phyloP scores from a whole-genome alignment of 1,284 basidiomycete species.

The Tremellales sp. region DNA sequence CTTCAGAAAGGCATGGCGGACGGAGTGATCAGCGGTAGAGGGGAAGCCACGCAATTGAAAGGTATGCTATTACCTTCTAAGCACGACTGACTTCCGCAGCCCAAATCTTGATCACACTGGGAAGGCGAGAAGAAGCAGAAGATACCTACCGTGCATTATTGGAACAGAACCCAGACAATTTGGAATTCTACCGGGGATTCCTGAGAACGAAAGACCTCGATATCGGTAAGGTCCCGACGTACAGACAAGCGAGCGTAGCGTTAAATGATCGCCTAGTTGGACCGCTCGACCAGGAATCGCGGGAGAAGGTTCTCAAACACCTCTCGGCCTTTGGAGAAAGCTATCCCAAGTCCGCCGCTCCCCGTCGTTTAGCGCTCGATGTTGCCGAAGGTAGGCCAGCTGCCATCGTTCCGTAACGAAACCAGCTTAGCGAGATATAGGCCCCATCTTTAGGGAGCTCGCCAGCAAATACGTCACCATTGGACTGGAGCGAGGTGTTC shows the following conservation, averaged over 20 bases:
- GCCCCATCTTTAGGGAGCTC: constrained; percentile 63
- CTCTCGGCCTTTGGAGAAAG: constrained; percentile 61
- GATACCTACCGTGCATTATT: constrained; percentile 75
- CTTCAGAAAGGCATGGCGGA: constrained; percentile 66
- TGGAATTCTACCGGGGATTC: constrained; percentile 74
- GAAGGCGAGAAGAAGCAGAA: constrained; percentile 63
- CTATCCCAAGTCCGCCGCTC: constrained; percentile 66
- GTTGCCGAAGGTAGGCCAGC: constrained; percentile 57
- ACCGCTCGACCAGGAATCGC: constrained; percentile 47
- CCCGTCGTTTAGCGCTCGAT: constrained; percentile 66
- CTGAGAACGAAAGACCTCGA: constrained; percentile 64
- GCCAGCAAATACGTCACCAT: constrained; percentile 66
- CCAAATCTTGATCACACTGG: constrained; percentile 61
- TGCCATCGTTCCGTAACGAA: constrained; percentile 9
- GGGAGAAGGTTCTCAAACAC: constrained; percentile 56
- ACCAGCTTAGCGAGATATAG: constrained; percentile 39
- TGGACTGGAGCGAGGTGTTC: constrained; percentile 79
- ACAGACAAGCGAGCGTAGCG: not conserved
- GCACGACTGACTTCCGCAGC: constrained; percentile 20
- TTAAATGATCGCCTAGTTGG: constrained; percentile 3
- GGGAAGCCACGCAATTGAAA: constrained; percentile 65
- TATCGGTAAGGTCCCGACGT: constrained; percentile 54
- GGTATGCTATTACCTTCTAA: constrained; percentile 51
- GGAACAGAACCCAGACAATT: constrained; percentile 79
- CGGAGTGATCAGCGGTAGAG: constrained; percentile 65